Base-by-base conservation (phyloP, 2,329 filamentous ascomycete species). In the Sarocladiaceae sp. region DNA sequence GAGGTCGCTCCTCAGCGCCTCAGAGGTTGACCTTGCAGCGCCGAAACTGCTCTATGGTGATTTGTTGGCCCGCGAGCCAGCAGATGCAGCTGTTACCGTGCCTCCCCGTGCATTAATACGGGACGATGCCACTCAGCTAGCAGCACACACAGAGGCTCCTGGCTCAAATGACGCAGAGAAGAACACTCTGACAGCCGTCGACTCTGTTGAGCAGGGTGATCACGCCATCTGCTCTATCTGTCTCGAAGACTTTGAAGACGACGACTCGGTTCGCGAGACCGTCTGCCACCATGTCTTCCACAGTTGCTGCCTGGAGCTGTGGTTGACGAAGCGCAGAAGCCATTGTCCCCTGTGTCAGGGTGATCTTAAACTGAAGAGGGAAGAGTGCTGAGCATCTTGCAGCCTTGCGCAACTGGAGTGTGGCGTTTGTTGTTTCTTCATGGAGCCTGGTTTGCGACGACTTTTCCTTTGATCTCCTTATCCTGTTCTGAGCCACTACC, bases 281-380 rank as follows among this genome's bases (percentile, higher is more conserved):
- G 26, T 43, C n/a, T 43, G 40, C 40, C 26, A 33, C n/a, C 40
- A 43, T 18, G 13, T 43, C 5, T 43, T 43, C 29, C 40, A 43
- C 40, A 43, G 40, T 27, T 32, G 29, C 27, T 43, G 40, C 29
- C 26, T 33, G 26, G 26, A 32, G 19, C 40, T 32, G 26, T 43
- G 40, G 40, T 24, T 43, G 13, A 43, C 27, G 26, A 43, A 32
- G 40, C 40, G 40, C 6, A 29, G 29, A 27, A 43, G 40, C 33
- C 40, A 33, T 12, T 43, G 40, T 23, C 40, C 40, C 9, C 15
- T 43, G 16, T 43, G 40, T 23, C 40, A 43, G 40, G 29, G 40
- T 12, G 40, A 43, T 33, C 19, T 43, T 3, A 43, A 43, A 24
- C 23, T 41, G 37, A 41, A 41, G 23, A 12, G 37, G 15, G 37